Conservation (phyloP, 2,329 filamentous ascomycete species). For the Corniculantispora saksenae region DNA sequence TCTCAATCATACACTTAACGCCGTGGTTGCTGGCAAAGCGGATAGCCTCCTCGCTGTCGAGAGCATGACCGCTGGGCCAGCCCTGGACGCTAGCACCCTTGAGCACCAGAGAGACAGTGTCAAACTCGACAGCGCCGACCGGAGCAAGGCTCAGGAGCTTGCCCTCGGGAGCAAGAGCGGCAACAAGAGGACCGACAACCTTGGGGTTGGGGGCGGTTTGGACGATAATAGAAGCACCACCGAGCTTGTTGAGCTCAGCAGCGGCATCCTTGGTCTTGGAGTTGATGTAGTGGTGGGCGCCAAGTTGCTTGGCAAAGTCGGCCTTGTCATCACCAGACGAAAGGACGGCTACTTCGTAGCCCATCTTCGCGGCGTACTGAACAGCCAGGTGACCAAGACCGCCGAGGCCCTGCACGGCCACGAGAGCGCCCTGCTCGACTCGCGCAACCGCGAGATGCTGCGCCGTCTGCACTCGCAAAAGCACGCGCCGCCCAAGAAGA, state of each 20-base stretch:
- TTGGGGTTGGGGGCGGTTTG: conserved; percentile 63
- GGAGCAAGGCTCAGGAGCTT: conserved; percentile 62
- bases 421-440: conserved; percentile 52
- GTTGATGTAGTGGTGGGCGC: conserved; percentile 50
- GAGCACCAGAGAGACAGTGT: conserved; percentile 42
- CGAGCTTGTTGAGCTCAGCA: conserved; percentile 53
- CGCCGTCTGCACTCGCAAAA: conserved; percentile 54
- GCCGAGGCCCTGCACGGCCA: conserved; percentile 68
- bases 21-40: conserved; percentile 62
- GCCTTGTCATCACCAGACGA: conserved; percentile 67
- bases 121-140: conserved; percentile 46
- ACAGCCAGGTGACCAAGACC: conserved; percentile 77
- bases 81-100: conserved; percentile 64
- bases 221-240: conserved; percentile 63
- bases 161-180: conserved; percentile 54
- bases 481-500: conserved; percentile 36
- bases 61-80: conserved; percentile 62
- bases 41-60: conserved; percentile 67
- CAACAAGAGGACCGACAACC: conserved; percentile 53
- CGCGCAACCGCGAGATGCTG: conserved; percentile 55
- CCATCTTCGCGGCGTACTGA: conserved; percentile 75
- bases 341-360: conserved; percentile 70
- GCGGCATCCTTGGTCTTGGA: conserved; percentile 52
- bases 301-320: conserved; percentile 58
- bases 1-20: conserved; percentile 67